Conservation (phyloP, 495 filamentous ascomycete genomes). For the Aspergillus bridgeri region DNA sequence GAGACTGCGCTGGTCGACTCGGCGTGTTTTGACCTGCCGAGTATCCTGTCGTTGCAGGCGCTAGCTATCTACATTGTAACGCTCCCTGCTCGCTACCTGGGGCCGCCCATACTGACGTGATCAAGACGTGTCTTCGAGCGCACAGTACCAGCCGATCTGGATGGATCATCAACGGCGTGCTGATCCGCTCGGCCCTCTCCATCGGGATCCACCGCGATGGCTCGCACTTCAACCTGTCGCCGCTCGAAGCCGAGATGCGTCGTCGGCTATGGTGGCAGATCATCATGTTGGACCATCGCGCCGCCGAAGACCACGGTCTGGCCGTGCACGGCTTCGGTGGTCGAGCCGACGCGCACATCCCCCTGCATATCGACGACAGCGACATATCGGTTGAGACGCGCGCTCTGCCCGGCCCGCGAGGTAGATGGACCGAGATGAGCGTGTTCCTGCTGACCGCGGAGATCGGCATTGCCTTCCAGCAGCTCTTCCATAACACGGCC, state of each 20-base stretch:
- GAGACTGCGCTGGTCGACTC: conserved; percentile 28
- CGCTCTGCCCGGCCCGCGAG: conserved; percentile 4
- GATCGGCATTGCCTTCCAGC: conserved; percentile 16
- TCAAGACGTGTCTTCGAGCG: conserved; percentile 42
- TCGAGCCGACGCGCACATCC: conserved; percentile 23
- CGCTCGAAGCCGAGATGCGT: conserved; percentile 41
- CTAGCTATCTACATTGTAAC: conserved; percentile 34
- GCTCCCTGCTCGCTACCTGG: neutral
- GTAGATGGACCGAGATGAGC: conserved; percentile 28
- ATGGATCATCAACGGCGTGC: conserved; percentile 43
- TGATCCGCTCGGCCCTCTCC: conserved; percentile 46
- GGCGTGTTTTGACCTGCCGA: conserved; percentile 32
- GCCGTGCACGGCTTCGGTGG: conserved; percentile 19
- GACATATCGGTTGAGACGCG: conserved; percentile 12
- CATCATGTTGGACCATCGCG: conserved; percentile 30
- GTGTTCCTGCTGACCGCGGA: conserved; percentile 35
- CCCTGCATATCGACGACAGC: conserved; percentile 29
- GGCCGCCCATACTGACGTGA: neutral
- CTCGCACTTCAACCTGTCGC: conserved; percentile 33
- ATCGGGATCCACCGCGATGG: conserved; percentile 50
- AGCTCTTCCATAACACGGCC: conserved; percentile 6
- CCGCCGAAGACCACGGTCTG: conserved; percentile 37
- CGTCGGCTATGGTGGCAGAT: conserved; percentile 45
- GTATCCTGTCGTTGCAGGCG: conserved; percentile 32
- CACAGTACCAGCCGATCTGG: conserved; percentile 42